Conservation (phyloP, 129 eudicot genomes). For the Artemisia argyi region DNA sequence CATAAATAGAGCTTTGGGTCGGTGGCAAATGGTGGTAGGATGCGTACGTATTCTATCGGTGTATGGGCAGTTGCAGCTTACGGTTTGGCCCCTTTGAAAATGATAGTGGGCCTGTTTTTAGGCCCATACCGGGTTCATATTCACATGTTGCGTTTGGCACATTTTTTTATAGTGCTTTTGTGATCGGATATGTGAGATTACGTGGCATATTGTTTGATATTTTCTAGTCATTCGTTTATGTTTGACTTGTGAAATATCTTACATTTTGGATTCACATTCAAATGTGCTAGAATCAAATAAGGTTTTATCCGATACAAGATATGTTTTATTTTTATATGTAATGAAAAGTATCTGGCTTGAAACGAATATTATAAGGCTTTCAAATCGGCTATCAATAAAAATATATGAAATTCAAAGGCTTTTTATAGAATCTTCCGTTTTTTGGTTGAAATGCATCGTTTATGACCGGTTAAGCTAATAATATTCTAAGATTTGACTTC, state of each 20-base stretch:
- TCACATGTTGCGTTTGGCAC: conserved; percentile 8
- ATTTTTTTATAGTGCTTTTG: neutral
- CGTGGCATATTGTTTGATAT: neutral
- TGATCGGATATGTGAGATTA: neutral
- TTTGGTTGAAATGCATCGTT: too few species aligned
- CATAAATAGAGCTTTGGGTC: conserved; percentile 20
- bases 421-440: too few species aligned
- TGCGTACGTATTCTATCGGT: neutral
- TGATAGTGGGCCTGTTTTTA: neutral
- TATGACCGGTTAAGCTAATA: too few species aligned
- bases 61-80: conserved; percentile 1
- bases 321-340: too few species aligned
- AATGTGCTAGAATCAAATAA: too few species aligned
- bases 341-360: too few species aligned
- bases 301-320: too few species aligned
- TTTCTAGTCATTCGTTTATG: neutral
- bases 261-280: neutral
- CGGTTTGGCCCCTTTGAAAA: neutral
- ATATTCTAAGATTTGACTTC: too few species aligned
- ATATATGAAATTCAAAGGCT: too few species aligned
- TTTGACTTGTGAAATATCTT: conserved; percentile 4
- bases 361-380: too few species aligned
- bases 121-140: neutral
- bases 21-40: conserved; percentile 21
- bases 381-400: too few species aligned